Conservation (phyloP, 768 basidiomycete species). For the Tylopilus intermedius region DNA sequence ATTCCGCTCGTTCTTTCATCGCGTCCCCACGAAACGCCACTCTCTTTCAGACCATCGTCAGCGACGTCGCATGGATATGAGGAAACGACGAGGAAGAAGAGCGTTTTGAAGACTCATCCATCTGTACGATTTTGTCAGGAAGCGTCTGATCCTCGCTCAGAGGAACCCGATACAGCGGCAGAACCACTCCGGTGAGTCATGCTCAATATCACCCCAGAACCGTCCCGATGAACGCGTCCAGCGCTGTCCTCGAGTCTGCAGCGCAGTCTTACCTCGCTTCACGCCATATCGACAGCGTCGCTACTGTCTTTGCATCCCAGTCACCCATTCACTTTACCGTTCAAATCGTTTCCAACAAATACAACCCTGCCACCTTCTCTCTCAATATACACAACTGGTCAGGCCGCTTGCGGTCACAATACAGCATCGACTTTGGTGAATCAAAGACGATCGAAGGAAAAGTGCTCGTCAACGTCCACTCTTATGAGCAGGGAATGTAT, state of each 20-base stretch:
- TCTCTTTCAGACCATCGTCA: constrained; percentile 72
- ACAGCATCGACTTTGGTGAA: constrained; percentile 59
- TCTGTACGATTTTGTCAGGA: no score
- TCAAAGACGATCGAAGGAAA: constrained; percentile 61
- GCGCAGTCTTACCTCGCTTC: constrained; percentile 59
- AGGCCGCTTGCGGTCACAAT: constrained; percentile 91
- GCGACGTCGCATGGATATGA: constrained; percentile 57
- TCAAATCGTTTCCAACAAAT: no score
- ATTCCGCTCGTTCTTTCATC: neutral
- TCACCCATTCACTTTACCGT: constrained; percentile 35
- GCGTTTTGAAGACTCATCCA: no score
- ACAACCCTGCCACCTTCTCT: constrained; percentile 10
- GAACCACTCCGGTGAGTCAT: no score
- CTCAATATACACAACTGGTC: constrained; percentile 51
- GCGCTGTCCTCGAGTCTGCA: constrained; percentile 66
- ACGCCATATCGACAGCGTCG: constrained; percentile 36
- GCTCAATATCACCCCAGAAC: neutral
- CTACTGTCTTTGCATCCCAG: constrained; percentile 60
- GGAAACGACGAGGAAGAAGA: constrained; percentile 38
- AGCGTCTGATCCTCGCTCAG: no score
- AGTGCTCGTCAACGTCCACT: constrained; percentile 84
- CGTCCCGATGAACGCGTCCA: constrained; percentile 25
- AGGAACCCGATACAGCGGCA: no score
- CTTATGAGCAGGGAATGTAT: constrained; percentile 97
- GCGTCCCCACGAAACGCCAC: neutral